Percentiles rank a stretch among this genome's conserved stretches.
Evolutionary conservation across 1,284 basidiomycete species (phyloP).

Genomic region (Caloboletus firmus): DNA sequence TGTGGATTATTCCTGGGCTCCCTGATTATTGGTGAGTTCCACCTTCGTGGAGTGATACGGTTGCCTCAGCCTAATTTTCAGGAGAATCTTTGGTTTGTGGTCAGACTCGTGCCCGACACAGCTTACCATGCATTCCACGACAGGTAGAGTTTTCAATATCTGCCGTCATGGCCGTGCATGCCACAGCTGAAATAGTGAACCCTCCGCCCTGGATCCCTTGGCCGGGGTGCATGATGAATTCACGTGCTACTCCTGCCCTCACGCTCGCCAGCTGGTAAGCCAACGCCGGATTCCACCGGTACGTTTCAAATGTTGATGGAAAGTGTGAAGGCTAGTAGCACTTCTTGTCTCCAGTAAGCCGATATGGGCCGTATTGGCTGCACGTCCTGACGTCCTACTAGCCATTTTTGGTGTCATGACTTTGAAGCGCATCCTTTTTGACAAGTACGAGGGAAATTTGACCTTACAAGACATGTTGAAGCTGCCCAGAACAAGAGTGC

Average conservation of each 20-base stretch:
- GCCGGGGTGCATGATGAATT: slow-evolving; percentile 17
- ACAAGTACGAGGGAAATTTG: not conserved
- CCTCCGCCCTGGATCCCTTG: slow-evolving; percentile 20
- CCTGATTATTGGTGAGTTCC: slow-evolving; percentile 18
- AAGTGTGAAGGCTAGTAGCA: slow-evolving; percentile 9
- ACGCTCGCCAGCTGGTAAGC: slow-evolving; percentile 25
- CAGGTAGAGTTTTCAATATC: slow-evolving; percentile 24
- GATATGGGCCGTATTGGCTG: not conserved
- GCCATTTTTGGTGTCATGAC: slow-evolving; percentile 21
- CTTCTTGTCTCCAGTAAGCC: slow-evolving; percentile 21
- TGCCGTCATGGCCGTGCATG: slow-evolving; percentile 16
- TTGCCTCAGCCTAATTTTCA: not conserved
- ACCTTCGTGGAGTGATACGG: not conserved
- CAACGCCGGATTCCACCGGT: not conserved
- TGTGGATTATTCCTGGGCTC: slow-evolving; percentile 14
- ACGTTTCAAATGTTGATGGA: not conserved
- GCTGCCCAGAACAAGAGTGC: not conserved
- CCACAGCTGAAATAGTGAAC: slow-evolving; percentile 11
- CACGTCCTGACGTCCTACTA: slow-evolving; percentile 7
- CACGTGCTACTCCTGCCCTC: slow-evolving; percentile 15
- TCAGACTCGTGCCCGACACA: not conserved
- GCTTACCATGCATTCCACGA: not conserved
- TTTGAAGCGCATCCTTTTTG: slow-evolving; percentile 10
- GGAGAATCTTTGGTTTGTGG: slow-evolving; percentile 19
- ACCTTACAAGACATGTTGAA: not conserved